Evolutionary conservation across 768 basidiomycete species (phyloP), one percentile per base, ranked within the genome.

Genomic region (Pisolithus orientalis): DNA sequence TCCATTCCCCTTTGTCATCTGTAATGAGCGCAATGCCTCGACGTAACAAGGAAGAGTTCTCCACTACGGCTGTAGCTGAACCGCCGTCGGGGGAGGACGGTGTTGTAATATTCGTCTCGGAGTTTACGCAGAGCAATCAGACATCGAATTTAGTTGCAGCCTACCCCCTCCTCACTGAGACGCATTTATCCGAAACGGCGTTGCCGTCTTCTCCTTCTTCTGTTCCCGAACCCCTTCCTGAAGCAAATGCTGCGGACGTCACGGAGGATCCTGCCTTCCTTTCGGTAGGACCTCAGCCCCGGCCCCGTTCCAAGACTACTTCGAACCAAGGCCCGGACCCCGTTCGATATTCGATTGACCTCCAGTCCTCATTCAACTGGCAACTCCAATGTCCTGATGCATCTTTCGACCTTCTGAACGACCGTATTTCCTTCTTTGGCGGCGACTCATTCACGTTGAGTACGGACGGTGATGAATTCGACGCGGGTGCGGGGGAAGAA

Each of bases 391-490:
- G 62, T 9, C 57, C 59, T 2, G 69, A 70, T 13, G 63, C 66
- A 57, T 68, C 68, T 10, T 70, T 70, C 27, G 67, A 70, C 50
- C 54, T 69, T 37, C 49, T 70, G 31, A 70, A 70, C 54, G 69
- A 70, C 55, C 64, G 62, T 51, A 64, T 70, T 24, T 68, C 69
- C 10, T 69, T 70, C 58, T 58, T 70, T 5, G 59, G 60, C 5
- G 63, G 60, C 27, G 68, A 69, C 42, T 60, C 65, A 6, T 64
- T 65, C 46, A 58, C 56, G 56, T 44, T 53, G 8, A 62, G 62
- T 25, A 58, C 61, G n/a, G 46, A 47, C 9, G 50, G 52, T 16
- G 59, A 62, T 29, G 58, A 60, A 17, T 50, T 70, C 37, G 63
- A 68, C 44, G 47, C 60, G 51, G 49, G 59, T 5, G 59, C 59